Evolutionary conservation across 179 eudicot genomes (phyloP), one percentile per base, ranked within the genome.

Genomic region (Gypsophila paniculata): DNA sequence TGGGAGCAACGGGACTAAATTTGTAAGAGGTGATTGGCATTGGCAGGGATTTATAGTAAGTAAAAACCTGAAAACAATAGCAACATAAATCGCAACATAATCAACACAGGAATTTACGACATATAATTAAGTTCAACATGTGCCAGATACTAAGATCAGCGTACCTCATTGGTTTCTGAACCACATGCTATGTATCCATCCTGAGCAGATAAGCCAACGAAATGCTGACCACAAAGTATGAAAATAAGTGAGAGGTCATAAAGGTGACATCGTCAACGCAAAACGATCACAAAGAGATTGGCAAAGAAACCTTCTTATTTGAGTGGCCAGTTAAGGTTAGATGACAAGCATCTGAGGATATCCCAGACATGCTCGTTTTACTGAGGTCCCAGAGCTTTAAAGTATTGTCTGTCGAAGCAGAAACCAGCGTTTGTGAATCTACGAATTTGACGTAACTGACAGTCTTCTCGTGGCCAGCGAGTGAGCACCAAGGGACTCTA

Each of bases 21-120:
- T 88, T 85, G 77, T 82, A 85, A 32, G 89, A 75, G 58, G 86
- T 75, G 60, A 86, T 81, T 71, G 90, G 96, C 87, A 88, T 88
- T 19, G 96, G 92, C 68, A 90, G 73, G 55, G 92, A 86, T 76
- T 73, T 79, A 64, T 85, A 77, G 36, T 82, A 79, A 18, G 81
- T 63, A 23, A 74, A 79, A 68, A 82, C 81, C 83, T 82, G 85
- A 42, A 70, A 72, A 19, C 52, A 25, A 65, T 63, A 51, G 54
- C 52, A 19, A 65, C 75, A 42, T 6, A 44, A 4, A 34, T 11
- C 23, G 26, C 19, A 62, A 46, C 12, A 17, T 5, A 49, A 6
- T n/a, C 5, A 2, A 51, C 22, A 8, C 55, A 25, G 25, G 21
- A 26, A 1, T 4, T 46, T 13, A 46, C 14, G 2, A 4, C 59